Base-by-base conservation (phyloP, 176 grass and related monocot genomes). In the Avena eriantha region DNA sequence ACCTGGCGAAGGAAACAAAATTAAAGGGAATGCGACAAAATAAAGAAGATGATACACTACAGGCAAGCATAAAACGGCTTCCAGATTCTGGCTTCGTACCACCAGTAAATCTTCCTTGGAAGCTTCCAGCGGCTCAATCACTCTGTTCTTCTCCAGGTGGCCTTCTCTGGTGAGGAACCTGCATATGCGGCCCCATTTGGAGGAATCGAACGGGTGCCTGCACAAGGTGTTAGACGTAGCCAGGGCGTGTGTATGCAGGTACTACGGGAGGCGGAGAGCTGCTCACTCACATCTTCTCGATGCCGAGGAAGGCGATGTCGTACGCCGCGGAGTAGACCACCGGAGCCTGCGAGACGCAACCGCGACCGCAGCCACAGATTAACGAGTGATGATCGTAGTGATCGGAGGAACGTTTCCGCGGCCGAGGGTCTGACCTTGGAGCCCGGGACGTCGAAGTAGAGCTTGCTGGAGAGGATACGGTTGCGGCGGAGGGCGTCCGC, bases 151-250 rank as follows among this genome's bases (percentile, higher is more conserved):
- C 70, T 92, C 90, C 74, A 98, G 84, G 84, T 91, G 26, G 22
- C 93, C 90, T 76, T 92, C 93, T 90, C 80, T 93, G 73, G 85
- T 80, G 47, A 96, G 88, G 78, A 85, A 96, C 69, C 35, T 90
- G 79, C 92, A 91, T 75, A 98, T 84, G 55, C 88, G 90, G 19
- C 91, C 96, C 93, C 96, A 95, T 90, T 98, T 95, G 71, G 96
- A 84, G 91, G 93, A 98, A 90, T 98, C 96, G 83, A 98, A 98
- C 31, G 96, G 96, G 84, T 98, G 96, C 85, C 92, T 98, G 81
- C 84, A 88, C 43, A 76, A 82, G 26, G 5, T 48, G 55, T 86
- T 46, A 90, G 19, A 17, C 29, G 39, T 17, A 51, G 54, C 22
- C 15, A 59, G 11, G 41, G 51, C 19, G 10, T 39, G 23, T 68